Percentiles rank a stretch among this genome's conserved stretches.
phyloP scores from a whole-genome alignment of 345 rosid genomes.

The Brassica rapa region DNA sequence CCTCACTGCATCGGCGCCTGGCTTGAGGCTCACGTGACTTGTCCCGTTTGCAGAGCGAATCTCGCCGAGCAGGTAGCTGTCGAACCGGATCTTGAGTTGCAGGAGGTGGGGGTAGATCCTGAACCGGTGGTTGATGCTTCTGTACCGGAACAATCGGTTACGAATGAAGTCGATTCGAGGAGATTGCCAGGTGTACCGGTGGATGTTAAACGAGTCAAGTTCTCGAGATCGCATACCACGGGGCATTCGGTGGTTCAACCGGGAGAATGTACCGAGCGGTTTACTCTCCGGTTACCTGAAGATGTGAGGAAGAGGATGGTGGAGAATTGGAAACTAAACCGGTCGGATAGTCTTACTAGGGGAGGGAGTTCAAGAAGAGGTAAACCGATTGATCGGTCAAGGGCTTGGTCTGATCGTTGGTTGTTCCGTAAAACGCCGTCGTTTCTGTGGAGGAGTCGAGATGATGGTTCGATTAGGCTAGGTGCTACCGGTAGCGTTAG shows the following conservation, averaged over 20 bases:
- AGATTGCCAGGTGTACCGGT: constrained; percentile 38
- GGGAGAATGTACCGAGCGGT: constrained; percentile 43
- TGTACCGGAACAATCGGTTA: constrained; percentile 6
- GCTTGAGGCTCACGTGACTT: constrained; percentile 81
- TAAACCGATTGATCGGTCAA: constrained; percentile 30
- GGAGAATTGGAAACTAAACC: constrained; percentile 41
- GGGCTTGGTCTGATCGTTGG: constrained; percentile 41
- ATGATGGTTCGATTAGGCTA: constrained; percentile 41
- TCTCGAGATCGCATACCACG: constrained; percentile 41
- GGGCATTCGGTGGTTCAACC: constrained; percentile 44
- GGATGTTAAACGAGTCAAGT: constrained; percentile 35
- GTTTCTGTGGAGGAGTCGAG: constrained; percentile 38
- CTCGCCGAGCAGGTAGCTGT: constrained; percentile 44
- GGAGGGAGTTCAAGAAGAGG: constrained; percentile 42
- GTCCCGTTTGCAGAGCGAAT: constrained; percentile 92
- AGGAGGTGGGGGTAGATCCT: neutral
- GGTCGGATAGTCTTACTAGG: constrained; percentile 36
- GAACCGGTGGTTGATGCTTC: constrained; percentile 34
- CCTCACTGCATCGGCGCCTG: constrained; percentile 88
- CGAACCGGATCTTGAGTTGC: constrained; percentile 41
- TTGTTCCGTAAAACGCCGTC: constrained; percentile 44
- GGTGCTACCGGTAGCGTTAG: constrained; percentile 38
- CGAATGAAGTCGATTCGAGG: constrained; percentile 26
- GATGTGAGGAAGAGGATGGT: constrained; percentile 41
- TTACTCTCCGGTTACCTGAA: constrained; percentile 44